A percentile compares a stretch with the other conserved stretches of the same genome.
Evolutionary conservation across 169 alveolate genomes (phyloP).

Genomic region (Plasmodium malariae): DNA sequence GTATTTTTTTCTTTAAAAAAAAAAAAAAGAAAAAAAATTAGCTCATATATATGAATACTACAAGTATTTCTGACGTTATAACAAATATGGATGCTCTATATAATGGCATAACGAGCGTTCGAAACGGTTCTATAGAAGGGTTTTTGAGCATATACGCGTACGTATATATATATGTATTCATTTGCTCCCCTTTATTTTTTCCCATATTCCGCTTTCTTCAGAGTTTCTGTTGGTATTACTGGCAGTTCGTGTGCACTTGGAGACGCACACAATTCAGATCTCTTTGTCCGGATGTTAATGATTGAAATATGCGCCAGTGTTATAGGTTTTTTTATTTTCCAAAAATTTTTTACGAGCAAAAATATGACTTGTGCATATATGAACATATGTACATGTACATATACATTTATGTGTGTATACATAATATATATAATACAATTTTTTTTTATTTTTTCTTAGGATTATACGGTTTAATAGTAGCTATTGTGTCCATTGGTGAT

Average conservation of each 20-base stretch:
- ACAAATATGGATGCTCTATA: no score
- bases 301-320: conserved; percentile 99
- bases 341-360: not conserved
- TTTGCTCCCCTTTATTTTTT: not conserved
- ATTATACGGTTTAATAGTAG: conserved; percentile 73
- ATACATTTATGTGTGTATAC: not conserved
- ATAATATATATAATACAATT: conserved; percentile 4
- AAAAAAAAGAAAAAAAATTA: conserved; percentile 5
- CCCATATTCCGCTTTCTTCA: conserved; percentile 31
- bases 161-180: not conserved
- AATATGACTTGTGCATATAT: not conserved
- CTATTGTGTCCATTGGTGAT: conserved; percentile 74
- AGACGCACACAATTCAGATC: conserved; percentile 99
- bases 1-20: conserved; percentile 76
- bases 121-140: no score
- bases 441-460: conserved; percentile 40
- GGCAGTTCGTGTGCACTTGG: conserved; percentile 99
- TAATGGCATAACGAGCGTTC: no score
- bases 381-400: not conserved
- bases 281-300: conserved; percentile 98
- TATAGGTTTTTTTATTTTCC: conserved; percentile 87
- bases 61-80: no score
- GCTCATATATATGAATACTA: no score
- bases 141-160: not conserved
- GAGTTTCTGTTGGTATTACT: conserved; percentile 98